These are phyloP conservation scores for Monosporascus sp. DNA, from an alignment of 2,329 filamentous ascomycete genomes.

Conservation along the genomic window DNA sequence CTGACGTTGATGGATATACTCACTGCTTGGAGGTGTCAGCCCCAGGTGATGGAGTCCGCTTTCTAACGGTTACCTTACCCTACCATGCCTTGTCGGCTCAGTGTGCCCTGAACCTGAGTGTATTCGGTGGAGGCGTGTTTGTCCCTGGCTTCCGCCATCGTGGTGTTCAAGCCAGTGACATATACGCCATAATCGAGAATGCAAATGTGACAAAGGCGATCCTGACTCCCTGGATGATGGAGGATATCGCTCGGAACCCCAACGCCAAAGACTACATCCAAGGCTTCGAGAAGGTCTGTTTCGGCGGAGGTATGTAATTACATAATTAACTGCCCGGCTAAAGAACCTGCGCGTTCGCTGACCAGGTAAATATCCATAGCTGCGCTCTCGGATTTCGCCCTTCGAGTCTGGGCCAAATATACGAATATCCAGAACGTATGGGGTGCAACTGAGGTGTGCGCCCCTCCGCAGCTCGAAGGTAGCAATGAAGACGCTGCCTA, in stretches of 20 bases:
- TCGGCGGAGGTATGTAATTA: slow-evolving; percentile 14
- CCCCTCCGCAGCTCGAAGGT: slow-evolving; percentile 9
- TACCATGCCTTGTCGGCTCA: slow-evolving; percentile 12
- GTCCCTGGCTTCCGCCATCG: slow-evolving; percentile 14
- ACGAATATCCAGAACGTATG: slow-evolving; percentile 10
- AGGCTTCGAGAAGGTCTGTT: slow-evolving; percentile 8
- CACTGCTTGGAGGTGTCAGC: slow-evolving; percentile 4
- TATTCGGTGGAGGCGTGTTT: slow-evolving; percentile 11
- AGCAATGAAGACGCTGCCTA: slow-evolving; percentile 14
- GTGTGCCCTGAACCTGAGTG: slow-evolving; percentile 4
- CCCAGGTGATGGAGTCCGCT: slow-evolving; percentile 8
- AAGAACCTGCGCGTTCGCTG: too few relatives aligned
- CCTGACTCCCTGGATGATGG: slow-evolving; percentile 16
- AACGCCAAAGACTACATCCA: slow-evolving; percentile 13
- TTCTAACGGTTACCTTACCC: slow-evolving; percentile 10
- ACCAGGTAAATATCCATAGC: slow-evolving; percentile 1
- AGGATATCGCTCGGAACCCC: slow-evolving; percentile 10
- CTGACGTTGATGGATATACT: slow-evolving; percentile 8
- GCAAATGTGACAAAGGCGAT: slow-evolving; percentile 8
- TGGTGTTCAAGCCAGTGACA: slow-evolving; percentile 5
- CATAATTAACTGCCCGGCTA: too few relatives aligned
- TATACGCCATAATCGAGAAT: slow-evolving; percentile 7
- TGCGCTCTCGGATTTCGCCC: slow-evolving; percentile 8
- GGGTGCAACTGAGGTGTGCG: slow-evolving; percentile 10
- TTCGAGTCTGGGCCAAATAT: slow-evolving; percentile 10